phyloP scores from a whole-genome alignment of 1,284 basidiomycete species.

The Boletus austroedulis region DNA sequence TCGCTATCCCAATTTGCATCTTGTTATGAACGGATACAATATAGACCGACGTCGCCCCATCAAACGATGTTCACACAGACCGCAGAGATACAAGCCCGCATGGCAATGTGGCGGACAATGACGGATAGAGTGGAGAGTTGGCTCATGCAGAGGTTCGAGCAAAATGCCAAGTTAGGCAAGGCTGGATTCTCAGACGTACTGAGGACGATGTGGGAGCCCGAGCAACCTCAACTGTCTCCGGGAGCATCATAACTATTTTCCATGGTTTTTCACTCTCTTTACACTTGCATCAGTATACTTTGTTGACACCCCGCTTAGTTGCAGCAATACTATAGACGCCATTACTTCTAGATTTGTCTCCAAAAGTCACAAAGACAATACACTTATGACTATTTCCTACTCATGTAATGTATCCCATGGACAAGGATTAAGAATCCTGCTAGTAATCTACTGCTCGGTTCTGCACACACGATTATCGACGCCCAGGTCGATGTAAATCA shows the following conservation, averaged over 20 bases:
- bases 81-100: slow-evolving; percentile 80
- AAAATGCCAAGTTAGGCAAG: slow-evolving; percentile 85
- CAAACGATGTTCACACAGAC: slow-evolving; percentile 75
- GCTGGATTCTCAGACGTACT: slow-evolving; percentile 85
- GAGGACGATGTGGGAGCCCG: slow-evolving; percentile 65
- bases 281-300: slow-evolving; percentile 1
- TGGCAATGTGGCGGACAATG: slow-evolving; percentile 73
- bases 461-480: neutral
- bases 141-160: slow-evolving; percentile 81
- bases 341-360: slow-evolving; percentile 21
- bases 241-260: slow-evolving; percentile 18
- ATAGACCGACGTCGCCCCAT: slow-evolving; percentile 61
- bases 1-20: slow-evolving; percentile 87
- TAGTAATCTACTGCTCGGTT: neutral
- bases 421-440: neutral
- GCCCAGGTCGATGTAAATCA: neutral
- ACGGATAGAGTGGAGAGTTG: slow-evolving; percentile 81
- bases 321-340: slow-evolving; percentile 22
- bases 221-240: slow-evolving; percentile 39
- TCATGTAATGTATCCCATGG: slow-evolving; percentile 20
- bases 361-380: slow-evolving; percentile 27
- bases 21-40: slow-evolving; percentile 87
- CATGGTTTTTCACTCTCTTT: neutral
- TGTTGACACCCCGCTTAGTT: slow-evolving; percentile 4
- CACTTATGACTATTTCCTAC: slow-evolving; percentile 33